Evolutionary conservation across 495 filamentous ascomycete genomes (phyloP), one percentile per base, ranked within the genome.

Genomic region (Penicillium argentinense): DNA sequence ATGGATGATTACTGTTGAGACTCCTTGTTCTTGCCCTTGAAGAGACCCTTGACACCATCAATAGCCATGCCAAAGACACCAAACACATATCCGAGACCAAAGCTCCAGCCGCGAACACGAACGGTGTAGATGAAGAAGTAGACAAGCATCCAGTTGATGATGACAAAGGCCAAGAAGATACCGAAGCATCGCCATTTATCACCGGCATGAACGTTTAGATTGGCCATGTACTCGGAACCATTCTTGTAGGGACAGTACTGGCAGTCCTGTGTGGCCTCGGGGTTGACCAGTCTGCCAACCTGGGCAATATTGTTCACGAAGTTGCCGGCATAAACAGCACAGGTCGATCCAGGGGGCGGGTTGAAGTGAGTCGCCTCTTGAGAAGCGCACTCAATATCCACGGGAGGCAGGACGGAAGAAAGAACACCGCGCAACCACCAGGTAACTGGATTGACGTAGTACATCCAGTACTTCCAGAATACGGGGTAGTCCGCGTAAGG

Each of bases 41-140:
- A 69, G n/a, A 63, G 21, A 34, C 55, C 64, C 66, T 72, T 75
- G 8, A 80, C 32, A 12, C 44, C 44, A 36, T 65, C 59, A 44
- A 75, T 57, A 9, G 74, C 27, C 68, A 74, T 71, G 1, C 78
- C 82, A 18, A 75, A 27, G 1, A 55, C 52, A 1, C 75, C 66
- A 56, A 82, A 84, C 6, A 87, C 12, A 43, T 68, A 71, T 0
- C 82, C 79, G 29, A 89, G 68, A 0, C 88, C 88, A 55, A 91
- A 91, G 8, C 68, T 78, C 86, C 85, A 89, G 5, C 84, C 78
- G 49, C 77, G 77, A 36, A 93, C 79, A 13, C 87, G 73, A 3
- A 89, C 80, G 1, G 85, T 86, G 62, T 87, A 93, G 42, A 92
- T 80, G 49, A 95, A 89, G 72, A 95, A 91, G 64, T 91, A 92